Percentiles rank a stretch among this genome's conserved stretches.
Conservation (phyloP, 352 stramenopile species). For the Elongisporangium prolatum region DNA sequence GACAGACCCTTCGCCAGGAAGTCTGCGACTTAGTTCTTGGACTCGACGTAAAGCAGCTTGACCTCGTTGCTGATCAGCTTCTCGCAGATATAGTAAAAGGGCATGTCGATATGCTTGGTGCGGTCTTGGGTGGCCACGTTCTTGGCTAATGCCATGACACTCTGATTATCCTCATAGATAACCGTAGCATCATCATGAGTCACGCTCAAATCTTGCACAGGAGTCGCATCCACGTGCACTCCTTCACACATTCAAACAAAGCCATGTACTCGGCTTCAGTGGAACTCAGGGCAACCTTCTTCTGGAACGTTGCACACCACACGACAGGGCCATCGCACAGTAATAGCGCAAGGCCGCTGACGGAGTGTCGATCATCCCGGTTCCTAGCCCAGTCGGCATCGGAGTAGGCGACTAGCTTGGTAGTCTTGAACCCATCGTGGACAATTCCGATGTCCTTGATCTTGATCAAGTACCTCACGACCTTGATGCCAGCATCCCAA, state of each 20-base stretch:
- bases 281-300: slow-evolving; percentile 15
- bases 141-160: slow-evolving; percentile 17
- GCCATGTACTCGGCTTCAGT: slow-evolving; percentile 24
- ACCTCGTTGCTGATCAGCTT: slow-evolving; percentile 8
- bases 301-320: slow-evolving; percentile 13
- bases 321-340: slow-evolving; percentile 12
- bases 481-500: slow-evolving; percentile 11
- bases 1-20: slow-evolving; percentile 16
- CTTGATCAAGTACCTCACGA: slow-evolving; percentile 13
- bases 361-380: slow-evolving; percentile 12
- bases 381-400: slow-evolving; percentile 17
- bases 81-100: slow-evolving; percentile 16
- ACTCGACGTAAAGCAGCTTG: slow-evolving; percentile 12
- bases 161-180: slow-evolving; percentile 21
- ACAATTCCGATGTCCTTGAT: slow-evolving; percentile 12
- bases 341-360: slow-evolving; percentile 13
- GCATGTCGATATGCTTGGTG: slow-evolving; percentile 20
- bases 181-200: slow-evolving; percentile 6
- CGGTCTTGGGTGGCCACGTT: slow-evolving; percentile 16
- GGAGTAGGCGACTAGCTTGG: slow-evolving; percentile 8
- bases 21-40: slow-evolving; percentile 18
- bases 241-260: slow-evolving; percentile 14
- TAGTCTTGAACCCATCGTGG: slow-evolving; percentile 1
- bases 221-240: slow-evolving; percentile 10
- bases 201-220: slow-evolving; percentile 10